Conservation (phyloP, 108 stramenopile species). For the Cyclotella sp. region DNA sequence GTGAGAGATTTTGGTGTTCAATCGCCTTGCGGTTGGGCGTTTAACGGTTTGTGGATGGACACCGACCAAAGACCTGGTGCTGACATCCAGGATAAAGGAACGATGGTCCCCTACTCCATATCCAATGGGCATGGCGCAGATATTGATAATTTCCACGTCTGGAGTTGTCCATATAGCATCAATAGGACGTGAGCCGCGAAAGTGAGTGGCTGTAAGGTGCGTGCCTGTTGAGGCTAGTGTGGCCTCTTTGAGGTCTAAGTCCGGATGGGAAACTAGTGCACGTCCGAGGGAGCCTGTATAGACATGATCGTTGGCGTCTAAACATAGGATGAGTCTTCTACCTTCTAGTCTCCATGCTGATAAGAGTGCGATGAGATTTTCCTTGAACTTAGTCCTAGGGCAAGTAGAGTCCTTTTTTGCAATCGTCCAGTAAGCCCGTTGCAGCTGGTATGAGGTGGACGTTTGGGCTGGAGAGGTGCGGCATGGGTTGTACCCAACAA, state of each 20-base stretch:
- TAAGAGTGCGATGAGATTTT: not conserved
- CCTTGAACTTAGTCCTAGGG: conserved; percentile 10
- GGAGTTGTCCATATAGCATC: conserved; percentile 20
- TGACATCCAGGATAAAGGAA: conserved; percentile 6
- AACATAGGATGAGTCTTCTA: conserved; percentile 5
- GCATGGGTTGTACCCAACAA: conserved; percentile 24
- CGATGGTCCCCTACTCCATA: conserved; percentile 32
- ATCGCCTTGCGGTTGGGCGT: not conserved
- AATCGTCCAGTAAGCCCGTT: conserved; percentile 6
- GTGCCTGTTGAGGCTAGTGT: conserved; percentile 11
- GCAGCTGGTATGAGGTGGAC: conserved; percentile 14
- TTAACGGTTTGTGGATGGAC: not conserved
- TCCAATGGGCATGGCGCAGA: conserved; percentile 19
- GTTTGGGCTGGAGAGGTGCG: not conserved
- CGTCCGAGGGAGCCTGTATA: conserved; percentile 3
- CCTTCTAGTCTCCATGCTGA: conserved; percentile 11
- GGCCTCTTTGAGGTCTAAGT: conserved; percentile 11
- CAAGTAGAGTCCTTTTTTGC: not conserved
- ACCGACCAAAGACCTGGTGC: conserved; percentile 16
- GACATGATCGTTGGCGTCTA: conserved; percentile 29
- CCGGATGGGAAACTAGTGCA: not conserved
- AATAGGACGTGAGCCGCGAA: conserved; percentile 22
- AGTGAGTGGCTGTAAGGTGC: conserved; percentile 14
- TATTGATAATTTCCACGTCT: conserved; percentile 2
- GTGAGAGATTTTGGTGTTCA: conserved; percentile 15